Conservation (phyloP, 2,329 filamentous ascomycete genomes). For the Sporothrix dimorphospora region DNA sequence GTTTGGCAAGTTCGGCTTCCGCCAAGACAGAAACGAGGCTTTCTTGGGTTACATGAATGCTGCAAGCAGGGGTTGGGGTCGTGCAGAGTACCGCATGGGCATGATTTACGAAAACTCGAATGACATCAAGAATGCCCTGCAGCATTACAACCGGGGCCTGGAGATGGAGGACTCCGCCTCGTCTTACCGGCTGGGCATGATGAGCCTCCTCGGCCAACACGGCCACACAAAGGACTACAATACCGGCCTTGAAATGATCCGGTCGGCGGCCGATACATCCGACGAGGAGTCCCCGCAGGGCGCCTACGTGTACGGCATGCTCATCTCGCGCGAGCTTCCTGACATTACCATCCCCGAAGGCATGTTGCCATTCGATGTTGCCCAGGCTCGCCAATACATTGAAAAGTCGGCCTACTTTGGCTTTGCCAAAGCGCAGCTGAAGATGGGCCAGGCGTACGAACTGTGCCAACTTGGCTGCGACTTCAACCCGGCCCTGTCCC, state of each 20-base stretch:
- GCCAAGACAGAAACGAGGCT: constrained; percentile 92
- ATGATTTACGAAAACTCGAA: constrained; percentile 98
- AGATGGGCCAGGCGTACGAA: constrained; percentile 96
- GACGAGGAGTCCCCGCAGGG: constrained; percentile 98
- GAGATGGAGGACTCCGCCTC: constrained; percentile 84
- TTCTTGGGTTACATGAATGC: constrained; percentile 84
- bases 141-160: constrained; percentile 85
- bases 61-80: constrained; percentile 78
- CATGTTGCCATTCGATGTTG: constrained; percentile 71
- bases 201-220: constrained; percentile 92
- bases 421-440: constrained; percentile 93
- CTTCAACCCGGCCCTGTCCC: constrained; percentile 87
- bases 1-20: constrained; percentile 92
- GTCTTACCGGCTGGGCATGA: constrained; percentile 88
- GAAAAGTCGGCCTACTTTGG: constrained; percentile 96
- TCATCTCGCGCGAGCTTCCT: constrained; percentile 86
- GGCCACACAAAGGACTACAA: constrained; percentile 82
- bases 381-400: constrained; percentile 80
- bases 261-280: constrained; percentile 78
- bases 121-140: constrained; percentile 86
- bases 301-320: constrained; percentile 94
- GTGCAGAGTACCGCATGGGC: constrained; percentile 94
- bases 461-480: constrained; percentile 91
- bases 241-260: constrained; percentile 79
- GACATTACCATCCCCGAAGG: constrained; percentile 78